Evolutionary conservation across 2,329 filamentous ascomycete species (phyloP), one percentile per base, ranked within the genome.

Genomic region (Verticillium isaacii): DNA sequence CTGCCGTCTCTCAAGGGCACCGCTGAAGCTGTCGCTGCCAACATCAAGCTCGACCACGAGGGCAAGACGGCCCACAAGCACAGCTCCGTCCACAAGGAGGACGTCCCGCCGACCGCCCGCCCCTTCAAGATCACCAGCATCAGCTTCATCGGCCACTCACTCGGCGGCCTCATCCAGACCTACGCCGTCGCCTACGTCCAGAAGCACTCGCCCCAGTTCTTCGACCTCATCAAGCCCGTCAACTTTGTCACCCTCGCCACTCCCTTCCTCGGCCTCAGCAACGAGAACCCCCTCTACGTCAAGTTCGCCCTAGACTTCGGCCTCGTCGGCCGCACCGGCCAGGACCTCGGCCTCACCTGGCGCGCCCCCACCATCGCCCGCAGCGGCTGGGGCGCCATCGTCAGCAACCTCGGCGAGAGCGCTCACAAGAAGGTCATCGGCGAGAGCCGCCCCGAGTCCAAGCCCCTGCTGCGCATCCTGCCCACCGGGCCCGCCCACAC

Each of bases 291-390:
- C 0, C 82, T 98, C 61, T 99, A 99, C 73, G 91, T 99, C 75
- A 96, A 93, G 70, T 98, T 99, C 74, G 95, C 95, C 0, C 80
- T 99, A 3, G 95, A 99, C 73, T 96, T 98, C 77, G 95, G 95
- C 0, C 83, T 99, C 1, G 94, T 99, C 15, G 95, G 95, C n/a
- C 86, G 94, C 60, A 97, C 95, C 2, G 95, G 95, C 8, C 92
- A 98, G 74, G 95, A 99, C 77, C 82, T 99, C 9, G 95, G 95
- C 25, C 79, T 99, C 64, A 97, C 93, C 1, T 99, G 95, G 95
- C 87, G 92, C 69, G 89, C 94, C 15, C 94, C 94, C 8, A 94
- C 90, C 0, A 83, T 96, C 69, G 89, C 91, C 19, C 85, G 90
- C 70, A 95, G 88, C 73, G 92, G 93, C 57, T 97, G 93, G 93